Evolutionary conservation across 352 stramenopile species (phyloP).

Genomic region (Paralagenidium karlingii): DNA sequence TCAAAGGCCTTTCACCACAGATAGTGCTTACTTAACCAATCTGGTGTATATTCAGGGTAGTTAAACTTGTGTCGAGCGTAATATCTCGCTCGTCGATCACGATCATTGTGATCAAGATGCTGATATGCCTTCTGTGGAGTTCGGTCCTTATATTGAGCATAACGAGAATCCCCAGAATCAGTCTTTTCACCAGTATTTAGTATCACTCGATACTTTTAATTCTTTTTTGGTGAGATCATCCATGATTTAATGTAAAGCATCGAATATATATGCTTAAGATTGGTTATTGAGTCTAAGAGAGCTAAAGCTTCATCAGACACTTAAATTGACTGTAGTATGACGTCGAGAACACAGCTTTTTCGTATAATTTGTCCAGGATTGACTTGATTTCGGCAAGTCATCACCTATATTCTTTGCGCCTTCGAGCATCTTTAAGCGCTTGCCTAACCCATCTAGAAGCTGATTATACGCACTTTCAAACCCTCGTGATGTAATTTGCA

Average conservation of each 20-base stretch:
- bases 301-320: slow-evolving; percentile 2
- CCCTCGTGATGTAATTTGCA: no score
- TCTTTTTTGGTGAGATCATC: slow-evolving; percentile 3
- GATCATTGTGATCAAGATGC: slow-evolving; percentile 3
- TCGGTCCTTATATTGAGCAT: slow-evolving; percentile 3
- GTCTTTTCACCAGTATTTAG: slow-evolving; percentile 1
- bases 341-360: slow-evolving; percentile 4
- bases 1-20: slow-evolving; percentile 1
- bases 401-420: slow-evolving; percentile 5
- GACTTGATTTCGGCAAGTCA: no score
- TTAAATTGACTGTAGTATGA: slow-evolving; percentile 8
- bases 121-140: slow-evolving; percentile 2
- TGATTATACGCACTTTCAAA: no score
- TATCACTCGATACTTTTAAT: slow-evolving; percentile 3
- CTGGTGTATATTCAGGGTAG: slow-evolving; percentile 3
- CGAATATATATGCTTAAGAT: slow-evolving; percentile 3
- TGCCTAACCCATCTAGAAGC: no score
- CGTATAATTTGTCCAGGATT: no score
- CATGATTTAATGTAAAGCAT: slow-evolving; percentile 3
- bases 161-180: slow-evolving; percentile 3
- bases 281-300: no score
- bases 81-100: slow-evolving; percentile 2
- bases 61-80: slow-evolving; percentile 1
- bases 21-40: slow-evolving; percentile 3
- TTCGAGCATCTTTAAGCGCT: no score